phyloP scores from a whole-genome alignment of 192 early-diverging fungal species.

The Linnemannia exigua region DNA sequence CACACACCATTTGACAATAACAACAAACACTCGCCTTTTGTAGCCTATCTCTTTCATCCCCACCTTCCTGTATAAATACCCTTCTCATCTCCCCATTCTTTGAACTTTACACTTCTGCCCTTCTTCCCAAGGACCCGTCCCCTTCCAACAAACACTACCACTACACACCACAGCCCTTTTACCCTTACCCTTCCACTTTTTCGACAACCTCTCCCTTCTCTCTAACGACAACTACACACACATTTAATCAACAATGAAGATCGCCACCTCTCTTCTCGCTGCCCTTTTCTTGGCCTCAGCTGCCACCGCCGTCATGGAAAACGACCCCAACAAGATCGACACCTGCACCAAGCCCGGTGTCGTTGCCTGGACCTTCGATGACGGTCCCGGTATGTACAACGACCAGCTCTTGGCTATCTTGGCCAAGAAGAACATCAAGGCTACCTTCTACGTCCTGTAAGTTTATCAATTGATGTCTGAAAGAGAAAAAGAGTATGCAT shows the following conservation, averaged over 20 bases:
- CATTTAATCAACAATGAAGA: constrained; percentile 42
- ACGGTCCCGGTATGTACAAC: constrained; percentile 65
- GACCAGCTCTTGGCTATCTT: constrained; percentile 64
- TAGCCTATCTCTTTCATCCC: background rate
- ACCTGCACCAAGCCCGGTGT: constrained; percentile 44
- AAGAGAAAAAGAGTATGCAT: no score
- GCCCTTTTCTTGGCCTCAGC: constrained; percentile 40
- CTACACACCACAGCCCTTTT: background rate
- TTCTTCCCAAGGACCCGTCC: constrained; percentile 36
- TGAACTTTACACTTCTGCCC: constrained; percentile 13
- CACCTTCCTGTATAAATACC: constrained; percentile 30
- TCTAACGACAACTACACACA: background rate
- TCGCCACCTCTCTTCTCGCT: constrained; percentile 40
- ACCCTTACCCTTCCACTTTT: background rate
- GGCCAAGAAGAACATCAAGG: constrained; percentile 67
- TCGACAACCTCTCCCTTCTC: background rate
- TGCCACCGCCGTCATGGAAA: constrained; percentile 29
- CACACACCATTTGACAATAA: background rate
- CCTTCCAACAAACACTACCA: constrained; percentile 24
- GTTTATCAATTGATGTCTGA: background rate
- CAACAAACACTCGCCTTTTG: background rate
- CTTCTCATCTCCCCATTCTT: background rate
- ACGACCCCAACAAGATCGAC: constrained; percentile 45
- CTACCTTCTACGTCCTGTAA: constrained; percentile 77
- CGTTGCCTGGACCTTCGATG: constrained; percentile 68